Percentiles rank a stretch among this genome's conserved stretches.
Evolutionary conservation across 768 basidiomycete genomes (phyloP).

Genomic region (Leucogyrophana mollusca): DNA sequence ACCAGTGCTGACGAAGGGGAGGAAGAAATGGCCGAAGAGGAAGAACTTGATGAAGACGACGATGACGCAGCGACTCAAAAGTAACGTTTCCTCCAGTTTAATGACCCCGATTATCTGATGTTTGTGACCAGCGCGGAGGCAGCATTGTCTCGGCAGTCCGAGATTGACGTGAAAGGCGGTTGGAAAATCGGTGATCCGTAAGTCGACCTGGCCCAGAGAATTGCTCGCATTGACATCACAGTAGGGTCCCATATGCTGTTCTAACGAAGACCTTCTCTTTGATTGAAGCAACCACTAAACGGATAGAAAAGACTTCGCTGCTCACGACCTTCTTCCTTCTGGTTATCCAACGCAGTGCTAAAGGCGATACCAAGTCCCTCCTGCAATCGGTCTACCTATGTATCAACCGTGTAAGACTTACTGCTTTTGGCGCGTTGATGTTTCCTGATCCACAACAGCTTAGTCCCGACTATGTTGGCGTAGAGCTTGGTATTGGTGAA

Average conservation of each 20-base stretch:
- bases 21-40: conserved; percentile 37
- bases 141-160: conserved; percentile 54
- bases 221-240: background rate
- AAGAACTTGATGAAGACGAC: conserved; percentile 42
- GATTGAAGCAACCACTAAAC: conserved; percentile 94
- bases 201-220: conserved; percentile 26
- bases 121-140: conserved; percentile 53
- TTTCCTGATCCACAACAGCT: conserved; percentile 46
- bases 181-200: conserved; percentile 88
- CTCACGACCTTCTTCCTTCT: conserved; percentile 88
- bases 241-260: conserved; percentile 91
- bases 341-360: conserved; percentile 82
- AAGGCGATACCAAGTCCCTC: conserved; percentile 70
- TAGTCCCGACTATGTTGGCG: conserved; percentile 91
- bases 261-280: conserved; percentile 83
- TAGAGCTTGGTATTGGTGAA: conserved; percentile 97
- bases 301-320: conserved; percentile 86
- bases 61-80: conserved; percentile 59
- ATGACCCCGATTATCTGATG: background rate
- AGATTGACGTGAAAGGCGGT: conserved; percentile 77
- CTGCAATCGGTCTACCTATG: conserved; percentile 93
- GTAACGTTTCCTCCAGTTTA: conserved; percentile 35
- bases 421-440: background rate
- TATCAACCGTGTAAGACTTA: conserved; percentile 79
- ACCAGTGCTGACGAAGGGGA: conserved; percentile 38